Evolutionary conservation across 2,329 filamentous ascomycete species (phyloP).

Genomic region (Tricladium varicosporioides): DNA sequence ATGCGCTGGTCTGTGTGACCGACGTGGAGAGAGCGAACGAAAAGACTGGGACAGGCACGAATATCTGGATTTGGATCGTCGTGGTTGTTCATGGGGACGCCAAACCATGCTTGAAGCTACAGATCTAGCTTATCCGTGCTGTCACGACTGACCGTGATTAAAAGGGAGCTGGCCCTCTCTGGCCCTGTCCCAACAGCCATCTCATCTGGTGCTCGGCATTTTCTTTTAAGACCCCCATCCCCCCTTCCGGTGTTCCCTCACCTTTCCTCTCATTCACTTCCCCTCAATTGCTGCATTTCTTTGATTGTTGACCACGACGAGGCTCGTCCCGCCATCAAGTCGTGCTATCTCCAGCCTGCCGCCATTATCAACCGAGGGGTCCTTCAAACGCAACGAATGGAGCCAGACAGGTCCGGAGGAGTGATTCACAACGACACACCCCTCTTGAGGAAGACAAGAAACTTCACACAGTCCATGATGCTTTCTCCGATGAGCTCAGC

Average conservation of each 20-base stretch:
- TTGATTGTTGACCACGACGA: not conserved
- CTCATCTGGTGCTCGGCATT: conserved; percentile 26
- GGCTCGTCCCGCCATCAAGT: not conserved
- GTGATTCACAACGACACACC: conserved; percentile 8
- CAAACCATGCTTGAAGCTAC: conserved; percentile 17
- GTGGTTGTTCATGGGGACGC: conserved; percentile 22
- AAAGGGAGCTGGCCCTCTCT: conserved; percentile 17
- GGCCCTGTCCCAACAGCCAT: conserved; percentile 21
- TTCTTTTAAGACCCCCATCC: conserved; percentile 20
- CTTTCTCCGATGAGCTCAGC: not conserved
- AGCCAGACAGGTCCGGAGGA: not conserved
- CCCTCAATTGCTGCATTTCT: conserved; percentile 5
- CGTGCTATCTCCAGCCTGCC: conserved; percentile 10
- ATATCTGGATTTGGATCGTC: conserved; percentile 16
- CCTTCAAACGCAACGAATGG: conserved; percentile 17
- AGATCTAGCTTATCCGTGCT: conserved; percentile 19
- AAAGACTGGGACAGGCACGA: conserved; percentile 7
- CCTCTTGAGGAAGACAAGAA: not conserved
- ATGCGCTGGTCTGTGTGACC: conserved; percentile 22
- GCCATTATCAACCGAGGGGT: conserved; percentile 20
- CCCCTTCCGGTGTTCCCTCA: conserved; percentile 8
- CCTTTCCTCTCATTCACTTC: conserved; percentile 7
- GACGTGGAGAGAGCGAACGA: conserved; percentile 1
- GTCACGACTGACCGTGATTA: conserved; percentile 26
- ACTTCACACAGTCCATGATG: not conserved